These are phyloP conservation scores for Psophocarpus tetragonolobus DNA, from an alignment of 306 rosid species.

Conservation along the genomic window DNA sequence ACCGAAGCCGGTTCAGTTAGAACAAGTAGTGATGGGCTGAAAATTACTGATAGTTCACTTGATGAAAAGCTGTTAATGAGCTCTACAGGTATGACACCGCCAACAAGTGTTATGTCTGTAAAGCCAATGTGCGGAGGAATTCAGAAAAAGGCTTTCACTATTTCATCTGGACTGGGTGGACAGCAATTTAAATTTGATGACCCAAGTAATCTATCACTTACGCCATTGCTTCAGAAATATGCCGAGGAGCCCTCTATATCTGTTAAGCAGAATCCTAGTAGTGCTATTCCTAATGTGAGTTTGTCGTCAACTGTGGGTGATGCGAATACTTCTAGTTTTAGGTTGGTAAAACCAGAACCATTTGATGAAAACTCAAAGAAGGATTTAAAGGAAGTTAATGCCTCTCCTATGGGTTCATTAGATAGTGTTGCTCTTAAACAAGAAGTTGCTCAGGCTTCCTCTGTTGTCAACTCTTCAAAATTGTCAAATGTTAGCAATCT, in stretches of 20 bases:
- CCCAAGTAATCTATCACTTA: background rate
- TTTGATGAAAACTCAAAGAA: slow-evolving; percentile 54
- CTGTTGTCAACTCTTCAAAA: slow-evolving; percentile 37
- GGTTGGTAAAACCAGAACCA: slow-evolving; percentile 74
- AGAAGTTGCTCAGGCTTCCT: slow-evolving; percentile 42
- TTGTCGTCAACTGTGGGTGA: slow-evolving; percentile 34
- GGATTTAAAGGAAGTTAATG: slow-evolving; percentile 39
- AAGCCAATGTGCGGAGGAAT: slow-evolving; percentile 32
- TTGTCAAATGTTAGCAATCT: slow-evolving; percentile 32
- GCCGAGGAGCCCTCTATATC: slow-evolving; percentile 46
- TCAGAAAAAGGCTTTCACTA: slow-evolving; percentile 23
- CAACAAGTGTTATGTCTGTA: slow-evolving; percentile 16
- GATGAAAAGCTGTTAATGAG: slow-evolving; percentile 38
- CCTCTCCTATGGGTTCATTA: slow-evolving; percentile 35
- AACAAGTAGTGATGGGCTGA: slow-evolving; percentile 37
- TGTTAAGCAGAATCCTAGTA: slow-evolving; percentile 37
- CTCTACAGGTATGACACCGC: slow-evolving; percentile 34
- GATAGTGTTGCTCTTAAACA: slow-evolving; percentile 42
- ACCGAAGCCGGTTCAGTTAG: slow-evolving; percentile 44
- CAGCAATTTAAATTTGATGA: slow-evolving; percentile 24
- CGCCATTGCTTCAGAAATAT: slow-evolving; percentile 37
- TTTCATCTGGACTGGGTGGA: slow-evolving; percentile 33
- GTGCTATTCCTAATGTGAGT: slow-evolving; percentile 33
- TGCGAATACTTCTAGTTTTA: slow-evolving; percentile 42
- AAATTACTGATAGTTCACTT: slow-evolving; percentile 20